Conservation (phyloP, 345 rosid genomes). For the Cardamine resedifolia region DNA sequence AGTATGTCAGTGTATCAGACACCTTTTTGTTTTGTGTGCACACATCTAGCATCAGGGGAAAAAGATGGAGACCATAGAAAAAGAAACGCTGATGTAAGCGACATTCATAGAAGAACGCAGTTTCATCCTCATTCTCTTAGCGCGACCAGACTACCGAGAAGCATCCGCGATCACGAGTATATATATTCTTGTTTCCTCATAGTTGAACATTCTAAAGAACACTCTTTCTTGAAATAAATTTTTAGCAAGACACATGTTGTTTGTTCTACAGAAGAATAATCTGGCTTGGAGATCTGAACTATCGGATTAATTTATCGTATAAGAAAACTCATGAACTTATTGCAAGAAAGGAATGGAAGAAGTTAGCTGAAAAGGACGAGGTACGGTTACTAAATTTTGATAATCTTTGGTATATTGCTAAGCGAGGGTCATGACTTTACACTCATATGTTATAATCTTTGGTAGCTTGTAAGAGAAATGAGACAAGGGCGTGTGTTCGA, state of each 20-base stretch:
- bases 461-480: constrained; percentile 68
- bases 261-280: constrained; percentile 56
- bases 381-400: constrained; percentile 33
- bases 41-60: constrained; percentile 89
- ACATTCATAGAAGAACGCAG: constrained; percentile 71
- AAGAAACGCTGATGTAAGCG: constrained; percentile 80
- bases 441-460: not conserved
- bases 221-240: not conserved
- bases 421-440: not conserved
- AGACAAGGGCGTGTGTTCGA: constrained; percentile 72
- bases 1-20: constrained; percentile 94
- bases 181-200: constrained; percentile 44
- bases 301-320: constrained; percentile 74
- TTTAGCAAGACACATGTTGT: constrained; percentile 23
- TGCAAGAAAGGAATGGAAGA: constrained; percentile 60
- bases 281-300: constrained; percentile 93
- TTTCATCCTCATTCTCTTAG: constrained; percentile 52
- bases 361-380: constrained; percentile 74
- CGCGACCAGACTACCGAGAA: constrained; percentile 56
- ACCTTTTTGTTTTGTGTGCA: constrained; percentile 71
- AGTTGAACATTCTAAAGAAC: not conserved
- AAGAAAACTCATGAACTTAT: constrained; percentile 66
- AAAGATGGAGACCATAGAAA: constrained; percentile 76
- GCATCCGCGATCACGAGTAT: constrained; percentile 79
- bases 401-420: not conserved